Conservation (phyloP, 2,329 filamentous ascomycete species). For the Neofusicoccum kwambonambiense region DNA sequence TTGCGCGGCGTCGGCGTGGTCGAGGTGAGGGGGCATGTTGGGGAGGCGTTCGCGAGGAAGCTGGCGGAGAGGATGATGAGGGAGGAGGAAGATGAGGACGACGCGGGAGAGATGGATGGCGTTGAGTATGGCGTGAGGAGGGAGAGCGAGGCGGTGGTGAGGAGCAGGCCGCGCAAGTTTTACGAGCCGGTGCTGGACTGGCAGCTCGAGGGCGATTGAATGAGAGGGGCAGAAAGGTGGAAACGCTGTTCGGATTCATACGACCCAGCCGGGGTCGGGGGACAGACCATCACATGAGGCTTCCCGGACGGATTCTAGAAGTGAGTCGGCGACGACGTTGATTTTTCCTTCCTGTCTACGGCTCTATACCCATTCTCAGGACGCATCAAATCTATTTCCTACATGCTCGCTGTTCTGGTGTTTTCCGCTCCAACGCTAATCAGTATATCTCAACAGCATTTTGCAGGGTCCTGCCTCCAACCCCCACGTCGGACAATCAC, state of each 20-base stretch:
- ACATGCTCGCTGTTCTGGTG: neutral
- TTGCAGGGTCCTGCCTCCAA: neutral
- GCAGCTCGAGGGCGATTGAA: neutral
- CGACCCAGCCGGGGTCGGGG: too few species aligned
- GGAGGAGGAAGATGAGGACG: neutral
- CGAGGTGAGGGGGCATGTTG: slow-evolving; percentile 12
- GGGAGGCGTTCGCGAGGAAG: neutral
- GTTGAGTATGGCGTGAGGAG: neutral
- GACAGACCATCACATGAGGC: neutral
- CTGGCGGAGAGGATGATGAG: slow-evolving; percentile 4
- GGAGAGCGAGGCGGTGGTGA: neutral
- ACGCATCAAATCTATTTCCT: neutral
- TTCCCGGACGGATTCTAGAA: neutral
- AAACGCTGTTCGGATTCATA: neutral
- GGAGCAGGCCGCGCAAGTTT: slow-evolving; percentile 13
- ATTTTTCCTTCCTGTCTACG: neutral
- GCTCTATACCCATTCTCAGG: neutral
- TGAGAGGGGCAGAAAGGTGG: neutral
- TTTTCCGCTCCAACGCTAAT: neutral
- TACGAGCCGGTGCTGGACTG: slow-evolving; percentile 18
- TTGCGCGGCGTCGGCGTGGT: slow-evolving; percentile 13
- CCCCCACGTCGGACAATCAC: neutral
- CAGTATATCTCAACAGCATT: neutral
- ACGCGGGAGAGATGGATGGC: neutral
- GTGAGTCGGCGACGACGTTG: neutral